Conservation (phyloP, 148 eudicot genomes). For the Chenopodium berlandieri region DNA sequence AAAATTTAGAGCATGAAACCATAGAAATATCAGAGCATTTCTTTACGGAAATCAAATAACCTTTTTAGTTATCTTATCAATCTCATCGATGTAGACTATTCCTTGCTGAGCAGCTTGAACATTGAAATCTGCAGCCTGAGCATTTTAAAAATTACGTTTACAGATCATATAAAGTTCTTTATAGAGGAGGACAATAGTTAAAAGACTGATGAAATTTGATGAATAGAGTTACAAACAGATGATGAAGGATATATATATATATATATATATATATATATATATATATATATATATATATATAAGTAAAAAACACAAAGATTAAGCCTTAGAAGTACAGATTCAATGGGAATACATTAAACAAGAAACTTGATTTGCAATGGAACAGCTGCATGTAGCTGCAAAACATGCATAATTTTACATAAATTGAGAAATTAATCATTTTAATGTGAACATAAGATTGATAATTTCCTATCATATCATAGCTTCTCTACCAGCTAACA, state of each 20-base stretch:
- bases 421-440: not conserved
- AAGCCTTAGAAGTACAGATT: not conserved
- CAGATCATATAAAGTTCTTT: not conserved
- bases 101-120: conserved; percentile 95
- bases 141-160: conserved; percentile 15
- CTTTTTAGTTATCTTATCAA: conserved; percentile 93
- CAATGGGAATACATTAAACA: not conserved
- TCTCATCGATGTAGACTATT: conserved; percentile 90
- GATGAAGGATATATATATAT: not conserved
- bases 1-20: not conserved
- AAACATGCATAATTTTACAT: not conserved
- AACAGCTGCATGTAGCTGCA: not conserved
- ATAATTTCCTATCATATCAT: not conserved
- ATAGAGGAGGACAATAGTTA: not conserved
- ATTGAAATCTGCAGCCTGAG: conserved; percentile 79
- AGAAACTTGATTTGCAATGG: not conserved
- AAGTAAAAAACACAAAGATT: not conserved
- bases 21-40: not conserved
- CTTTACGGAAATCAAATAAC: conserved; percentile 27
- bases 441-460: not conserved
- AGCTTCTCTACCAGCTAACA: not conserved
- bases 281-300: not conserved
- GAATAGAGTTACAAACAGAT: not conserved
- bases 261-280: not conserved
- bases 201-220: not conserved